Conservation (phyloP, 2,329 filamentous ascomycete species). For the Endoconidiophora polonica region DNA sequence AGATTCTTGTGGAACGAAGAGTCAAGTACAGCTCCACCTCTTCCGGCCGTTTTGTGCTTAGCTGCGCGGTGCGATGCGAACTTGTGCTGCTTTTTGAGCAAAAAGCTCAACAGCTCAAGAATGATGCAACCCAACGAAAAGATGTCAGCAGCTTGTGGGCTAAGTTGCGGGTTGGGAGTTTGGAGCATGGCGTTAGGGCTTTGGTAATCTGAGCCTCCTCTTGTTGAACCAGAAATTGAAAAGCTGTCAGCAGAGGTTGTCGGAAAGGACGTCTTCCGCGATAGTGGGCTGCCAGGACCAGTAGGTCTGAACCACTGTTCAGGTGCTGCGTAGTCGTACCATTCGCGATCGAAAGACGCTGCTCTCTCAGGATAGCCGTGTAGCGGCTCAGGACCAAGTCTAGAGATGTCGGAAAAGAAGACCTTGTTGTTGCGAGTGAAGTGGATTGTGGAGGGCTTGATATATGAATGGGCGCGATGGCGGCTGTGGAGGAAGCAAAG, state of each 20-base stretch:
- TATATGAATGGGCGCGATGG: conserved; percentile 48
- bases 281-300: conserved; percentile 21
- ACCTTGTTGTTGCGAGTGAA: conserved; percentile 49
- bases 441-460: conserved; percentile 54
- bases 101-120: conserved; percentile 52
- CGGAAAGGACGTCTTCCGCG: conserved; percentile 16
- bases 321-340: conserved; percentile 57
- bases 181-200: conserved; percentile 21
- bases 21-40: conserved; percentile 46
- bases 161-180: conserved; percentile 27
- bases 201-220: conserved; percentile 14
- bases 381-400: conserved; percentile 27
- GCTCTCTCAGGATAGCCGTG: conserved; percentile 26
- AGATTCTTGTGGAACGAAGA: conserved; percentile 58
- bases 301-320: conserved; percentile 39
- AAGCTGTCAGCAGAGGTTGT: conserved; percentile 23
- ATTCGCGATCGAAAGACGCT: conserved; percentile 45
- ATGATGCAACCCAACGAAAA: conserved; percentile 60
- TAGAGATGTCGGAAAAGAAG: conserved; percentile 47
- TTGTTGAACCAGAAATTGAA: conserved; percentile 20
- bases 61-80: conserved; percentile 50
- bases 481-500: conserved; percentile 49
- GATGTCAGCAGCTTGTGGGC: conserved; percentile 47
- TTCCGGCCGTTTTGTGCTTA: conserved; percentile 42
- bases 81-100: conserved; percentile 49